A percentile compares a stretch with the other conserved stretches of the same genome.
Evolutionary conservation across 2,329 filamentous ascomycete genomes (phyloP).

Genomic region (Fusarium pseudonygamai): DNA sequence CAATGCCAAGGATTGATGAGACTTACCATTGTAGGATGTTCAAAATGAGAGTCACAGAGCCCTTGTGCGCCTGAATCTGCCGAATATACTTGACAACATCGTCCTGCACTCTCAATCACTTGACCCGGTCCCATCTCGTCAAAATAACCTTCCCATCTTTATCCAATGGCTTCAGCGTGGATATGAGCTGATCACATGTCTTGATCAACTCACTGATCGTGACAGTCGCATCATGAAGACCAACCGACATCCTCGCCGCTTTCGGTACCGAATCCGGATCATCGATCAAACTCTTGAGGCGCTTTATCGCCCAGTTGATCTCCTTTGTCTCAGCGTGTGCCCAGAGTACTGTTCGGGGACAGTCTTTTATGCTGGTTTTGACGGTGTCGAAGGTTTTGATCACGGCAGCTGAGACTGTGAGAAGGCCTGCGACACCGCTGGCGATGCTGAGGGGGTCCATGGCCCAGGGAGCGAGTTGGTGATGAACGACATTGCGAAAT

Average conservation of each 20-base stretch:
- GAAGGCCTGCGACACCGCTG: constrained; percentile 16
- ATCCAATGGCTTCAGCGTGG: not conserved
- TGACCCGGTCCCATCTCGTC: constrained; percentile 2
- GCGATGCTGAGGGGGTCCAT: constrained; percentile 22
- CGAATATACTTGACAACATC: constrained; percentile 22
- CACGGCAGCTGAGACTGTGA: constrained; percentile 8
- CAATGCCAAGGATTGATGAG: rapidly evolving
- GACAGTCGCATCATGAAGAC: constrained; percentile 17
- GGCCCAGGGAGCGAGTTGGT: rapidly evolving
- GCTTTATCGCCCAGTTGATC: constrained; percentile 13
- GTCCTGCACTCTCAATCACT: constrained; percentile 18
- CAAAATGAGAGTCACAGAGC: constrained; percentile 15
- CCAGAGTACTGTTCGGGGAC: constrained; percentile 9
- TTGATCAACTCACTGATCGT: constrained; percentile 16
- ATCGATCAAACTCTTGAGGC: constrained; percentile 14
- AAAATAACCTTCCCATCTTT: not conserved
- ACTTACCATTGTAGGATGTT: constrained; percentile 14
- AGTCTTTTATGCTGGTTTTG: constrained; percentile 1
- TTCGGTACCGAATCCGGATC: constrained; percentile 15
- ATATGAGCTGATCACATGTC: constrained; percentile 7
- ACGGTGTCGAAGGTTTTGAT: constrained; percentile 9
- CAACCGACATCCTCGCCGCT: constrained; percentile 10
- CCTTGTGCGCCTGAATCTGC: constrained; percentile 17
- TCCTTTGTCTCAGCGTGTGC: constrained; percentile 17
- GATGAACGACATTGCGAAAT: not conserved